Evolutionary conservation across 2,329 filamentous ascomycete species (phyloP), one percentile per base, ranked within the genome.

Genomic region (Curvularia hawaiiensis): DNA sequence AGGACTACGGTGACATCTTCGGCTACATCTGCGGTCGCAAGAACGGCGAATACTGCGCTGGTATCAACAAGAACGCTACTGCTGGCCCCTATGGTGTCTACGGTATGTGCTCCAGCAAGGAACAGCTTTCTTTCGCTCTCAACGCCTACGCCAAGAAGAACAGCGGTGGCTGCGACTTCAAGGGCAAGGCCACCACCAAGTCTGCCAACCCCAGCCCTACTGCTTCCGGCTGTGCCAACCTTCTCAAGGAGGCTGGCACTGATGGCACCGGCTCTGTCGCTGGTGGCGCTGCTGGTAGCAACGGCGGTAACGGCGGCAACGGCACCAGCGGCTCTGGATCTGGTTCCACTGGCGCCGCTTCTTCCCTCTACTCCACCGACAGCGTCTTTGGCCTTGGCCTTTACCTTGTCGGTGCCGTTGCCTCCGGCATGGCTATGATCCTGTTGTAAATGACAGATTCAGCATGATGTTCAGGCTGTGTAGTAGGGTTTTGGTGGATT

Each of bases 41-140:
- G 62, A 74, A 82, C 58, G 73, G 78, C 45, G 71, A 76, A 35
- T 82, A 84, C 65, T 95, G 91, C 79, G 78, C 76, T 24, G 90
- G 88, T 53, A 92, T 95, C 78, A 80, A 78, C 62, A 83, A 82
- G 67, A 89, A 93, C 77, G 84, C 84, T 50, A 85, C 83, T 58
- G 84, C 81, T 20, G 91, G 90, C 70, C 79, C 83, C 60, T 95
- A 90, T 76, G 91, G 91, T 66, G 85, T 89, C 47, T 92, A 90
- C 82, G 85, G 86, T 77, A 91, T 92, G 87, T 96, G 91, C 82
- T 81, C 82, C 65, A 71, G 85, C 68, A 82, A 83, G 65, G 83
- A 91, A 78, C 85, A 92, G 83, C 85, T 96, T 40, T 85, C 85
- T 56, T 92, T 85, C 74, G 89, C 87, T 48, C 84, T 93, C 65